Conservation (phyloP, 1,284 basidiomycete genomes). For the Rhodotorula sp. region DNA sequence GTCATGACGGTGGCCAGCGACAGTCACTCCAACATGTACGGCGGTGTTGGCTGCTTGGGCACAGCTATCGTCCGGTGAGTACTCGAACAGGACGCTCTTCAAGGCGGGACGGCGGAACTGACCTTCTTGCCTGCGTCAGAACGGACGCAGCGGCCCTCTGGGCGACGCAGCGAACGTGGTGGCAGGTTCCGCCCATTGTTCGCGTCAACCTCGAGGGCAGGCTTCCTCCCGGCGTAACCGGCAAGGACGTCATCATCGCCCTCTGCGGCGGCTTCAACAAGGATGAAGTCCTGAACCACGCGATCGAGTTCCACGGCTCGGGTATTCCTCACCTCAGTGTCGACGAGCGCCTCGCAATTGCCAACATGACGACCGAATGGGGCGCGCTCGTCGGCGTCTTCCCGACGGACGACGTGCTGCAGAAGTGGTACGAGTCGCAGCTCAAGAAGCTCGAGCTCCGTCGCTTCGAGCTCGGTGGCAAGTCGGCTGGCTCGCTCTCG, state of each 20-base stretch:
- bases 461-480: conserved; percentile 62
- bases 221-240: conserved; percentile 85
- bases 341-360: conserved; percentile 91
- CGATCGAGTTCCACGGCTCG: conserved; percentile 95
- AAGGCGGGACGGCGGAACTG: conserved; percentile 41
- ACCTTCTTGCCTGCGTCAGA: conserved; percentile 25
- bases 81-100: background rate
- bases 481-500: conserved; percentile 61
- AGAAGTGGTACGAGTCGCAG: conserved; percentile 84
- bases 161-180: conserved; percentile 99
- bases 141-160: conserved; percentile 88
- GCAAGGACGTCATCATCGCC: conserved; percentile 98
- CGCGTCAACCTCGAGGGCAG: conserved; percentile 86
- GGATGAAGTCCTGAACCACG: conserved; percentile 97
- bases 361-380: conserved; percentile 99
- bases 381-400: conserved; percentile 95
- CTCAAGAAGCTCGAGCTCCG: conserved; percentile 76
- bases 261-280: conserved; percentile 95
- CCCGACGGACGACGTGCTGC: conserved; percentile 79
- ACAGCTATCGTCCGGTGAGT: conserved; percentile 74
- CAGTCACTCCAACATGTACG: conserved; percentile 98
- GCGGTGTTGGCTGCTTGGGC: conserved; percentile 93
- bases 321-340: conserved; percentile 78
- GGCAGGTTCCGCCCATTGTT: conserved; percentile 97
- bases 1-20: conserved; percentile 85